Base-by-base conservation (phyloP, 805 yeast species). In the Lipomyces mesembrius region DNA sequence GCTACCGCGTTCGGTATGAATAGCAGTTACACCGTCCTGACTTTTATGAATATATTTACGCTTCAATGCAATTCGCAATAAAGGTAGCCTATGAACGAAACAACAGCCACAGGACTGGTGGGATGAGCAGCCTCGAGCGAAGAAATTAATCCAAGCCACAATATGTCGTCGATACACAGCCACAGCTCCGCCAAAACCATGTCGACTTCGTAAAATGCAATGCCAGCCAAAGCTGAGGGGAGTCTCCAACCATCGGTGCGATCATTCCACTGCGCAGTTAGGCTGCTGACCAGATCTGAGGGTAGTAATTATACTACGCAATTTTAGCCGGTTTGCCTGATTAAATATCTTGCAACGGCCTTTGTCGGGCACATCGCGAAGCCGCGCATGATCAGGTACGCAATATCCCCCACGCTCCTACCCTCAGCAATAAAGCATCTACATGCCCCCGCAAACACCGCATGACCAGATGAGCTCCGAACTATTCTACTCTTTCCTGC, bases 381-480 rank as follows among this genome's bases (percentile, higher is more conserved):
- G 22, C 8, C 49, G 22, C 49, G 49, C 49, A 43, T 43, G 49
- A 43, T 7, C 49, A 17, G 49, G 22, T n/a, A 43, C 3, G 22
- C 20, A 17, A n/a, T n/a, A n/a, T 43, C 49, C 49, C 20, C 9
- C 49, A 1, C 2, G 4, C 43, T 17, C 49, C 49, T 7, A 43
- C 49, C 22, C 3, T n/a, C 22, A 43, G 6, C 20, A 43, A 17
- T 43, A 1, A 17, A 17, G n/a, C 49, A 52, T 11, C 55, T 52
- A 52, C 55, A 52, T 52, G 55, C 55, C 55, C n/a, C 25, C 55
- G 34, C 29, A 27, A 2, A 2, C 55, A 25, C 55, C 34, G 55
- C 55, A 52, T 25, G 34, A 25, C 29, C 55, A 61, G 22, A 68
- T 68, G 71, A 57, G 63, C 25, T 62, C 71, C 9, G 71, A 68